Evolutionary conservation across 2,329 filamentous ascomycete species (phyloP).

Genomic region (Beauveria asiatica): DNA sequence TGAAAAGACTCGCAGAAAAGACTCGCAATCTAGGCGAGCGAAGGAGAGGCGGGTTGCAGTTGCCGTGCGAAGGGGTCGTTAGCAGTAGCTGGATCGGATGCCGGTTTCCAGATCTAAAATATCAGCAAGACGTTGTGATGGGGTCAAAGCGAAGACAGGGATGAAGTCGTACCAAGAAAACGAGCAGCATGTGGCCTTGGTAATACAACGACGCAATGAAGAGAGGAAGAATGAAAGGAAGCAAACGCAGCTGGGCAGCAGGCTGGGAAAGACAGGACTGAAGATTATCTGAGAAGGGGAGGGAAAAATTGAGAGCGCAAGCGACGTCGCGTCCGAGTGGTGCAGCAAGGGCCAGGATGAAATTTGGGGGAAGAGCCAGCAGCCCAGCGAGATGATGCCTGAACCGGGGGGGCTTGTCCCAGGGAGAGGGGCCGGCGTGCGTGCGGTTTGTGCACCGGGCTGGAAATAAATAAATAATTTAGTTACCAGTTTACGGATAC

Average conservation of each 20-base stretch:
- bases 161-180: not conserved
- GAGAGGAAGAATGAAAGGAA: not conserved
- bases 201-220: not conserved
- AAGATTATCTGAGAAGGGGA: constrained; percentile 6
- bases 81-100: not conserved
- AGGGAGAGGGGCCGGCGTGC: not conserved
- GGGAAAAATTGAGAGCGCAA: constrained; percentile 9
- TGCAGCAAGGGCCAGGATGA: constrained; percentile 1
- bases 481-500: not conserved
- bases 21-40: not conserved
- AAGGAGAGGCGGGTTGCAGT: not conserved
- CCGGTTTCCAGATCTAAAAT: not conserved
- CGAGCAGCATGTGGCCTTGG: not conserved
- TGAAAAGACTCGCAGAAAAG: no score
- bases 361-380: not conserved
- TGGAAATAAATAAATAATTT: not conserved
- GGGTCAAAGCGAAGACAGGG: not conserved
- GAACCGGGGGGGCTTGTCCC: not conserved
- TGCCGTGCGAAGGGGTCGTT: not conserved
- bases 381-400: constrained; percentile 1
- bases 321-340: constrained; percentile 5
- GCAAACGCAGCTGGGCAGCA: not conserved
- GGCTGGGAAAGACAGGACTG: not conserved
- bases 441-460: constrained; percentile 5
- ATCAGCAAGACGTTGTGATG: not conserved